Evolutionary conservation across 345 rosid genomes (phyloP), one percentile per base, ranked within the genome.

Genomic region (Raphanus sativus): DNA sequence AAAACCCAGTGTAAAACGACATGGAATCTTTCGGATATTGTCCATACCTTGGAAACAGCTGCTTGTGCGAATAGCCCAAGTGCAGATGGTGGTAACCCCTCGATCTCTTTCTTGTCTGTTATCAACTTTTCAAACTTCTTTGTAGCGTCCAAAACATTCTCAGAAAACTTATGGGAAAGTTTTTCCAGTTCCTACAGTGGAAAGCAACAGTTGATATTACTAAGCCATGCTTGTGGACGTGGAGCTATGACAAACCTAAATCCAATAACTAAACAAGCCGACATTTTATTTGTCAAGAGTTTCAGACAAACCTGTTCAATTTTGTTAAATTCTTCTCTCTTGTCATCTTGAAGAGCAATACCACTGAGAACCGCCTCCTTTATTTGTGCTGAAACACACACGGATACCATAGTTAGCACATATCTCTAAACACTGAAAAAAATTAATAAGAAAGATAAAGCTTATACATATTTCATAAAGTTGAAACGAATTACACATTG

Each of bases 301-400:
- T 15, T 12, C 16, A 36, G 32, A 54, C 54, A 63, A 40, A 92
- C 98, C 98, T 94, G 98, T 81, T 94, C 92, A 82, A 94, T 87
- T 85, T 89, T 88, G 89, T 94, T 94, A 74, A 89, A 94, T 71
- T 90, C 87, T 42, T 92, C 97, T 77, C 93, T 86, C 86, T 94
- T 85, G 62, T 83, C 91, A 63, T 90, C 98, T 77, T 90, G 93
- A 74, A 94, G 91, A 76, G 97, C 86, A 75, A 94, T 93, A 86
- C 98, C 98, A 69, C 67, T 86, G 25, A 94, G 98, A 84, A 92
- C 86, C 24, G 97, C 98, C 75, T 92, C 92, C 91, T 89, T 92
- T 65, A 92, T 85, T 86, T 86, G 87, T 26, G 83, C 97, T 90
- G 95, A 50, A 75, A 69, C n/a, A 80, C 13, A 58, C 63, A 82